Base-by-base conservation (phyloP, 2,329 filamentous ascomycete genomes). In the Colletotrichum liriopes region DNA sequence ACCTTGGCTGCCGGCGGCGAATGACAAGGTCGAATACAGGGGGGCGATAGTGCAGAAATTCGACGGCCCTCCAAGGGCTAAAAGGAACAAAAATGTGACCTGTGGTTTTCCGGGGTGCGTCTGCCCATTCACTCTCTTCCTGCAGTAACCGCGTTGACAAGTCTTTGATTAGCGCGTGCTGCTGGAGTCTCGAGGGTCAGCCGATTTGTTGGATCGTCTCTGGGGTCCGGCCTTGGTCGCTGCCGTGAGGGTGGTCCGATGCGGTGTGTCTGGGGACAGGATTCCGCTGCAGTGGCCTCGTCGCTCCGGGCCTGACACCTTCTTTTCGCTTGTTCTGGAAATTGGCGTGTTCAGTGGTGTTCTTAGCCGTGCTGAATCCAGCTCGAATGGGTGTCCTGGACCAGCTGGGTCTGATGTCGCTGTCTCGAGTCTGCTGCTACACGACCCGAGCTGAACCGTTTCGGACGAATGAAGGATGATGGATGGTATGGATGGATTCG, bases 101-200 rank as follows among this genome's bases (percentile, higher is more conserved):
- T 51, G 23, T 64, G 32, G 66, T 71, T 71, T 71, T 71, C 66
- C 41, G 67, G 70, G 60, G 70, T 72, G 66, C 70, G 66, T 71
- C 70, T 65, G 39, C n/a, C 55, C 41, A 32, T 45, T 55, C 60
- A 32, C 66, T 60, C 55, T 35, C 54, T 45, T 63, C 23, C 66
- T 69, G 37, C 47, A 23, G 29, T 16, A n/a, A 32, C 39, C 14
- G 49, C 49, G 35, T 32, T 32, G 23, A 18, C 49, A 23, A 26
- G 29, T 29, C 23, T 47, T 23, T 29, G 14, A 12, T 51, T 51
- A 49, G 59, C n/a, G 59, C n/a, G n/a, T 23, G 29, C 47, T 51
- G 12, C 11, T 35, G 23, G n/a, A 49, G 67, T 67, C 63, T 55
- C 47, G n/a, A 37, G n/a, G 56, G 49, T 20, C 51, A 35, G 64